Percentiles rank a stretch among this genome's conserved stretches.
phyloP scores from a whole-genome alignment of 148 eudicot species.

The Cornus suecica region DNA sequence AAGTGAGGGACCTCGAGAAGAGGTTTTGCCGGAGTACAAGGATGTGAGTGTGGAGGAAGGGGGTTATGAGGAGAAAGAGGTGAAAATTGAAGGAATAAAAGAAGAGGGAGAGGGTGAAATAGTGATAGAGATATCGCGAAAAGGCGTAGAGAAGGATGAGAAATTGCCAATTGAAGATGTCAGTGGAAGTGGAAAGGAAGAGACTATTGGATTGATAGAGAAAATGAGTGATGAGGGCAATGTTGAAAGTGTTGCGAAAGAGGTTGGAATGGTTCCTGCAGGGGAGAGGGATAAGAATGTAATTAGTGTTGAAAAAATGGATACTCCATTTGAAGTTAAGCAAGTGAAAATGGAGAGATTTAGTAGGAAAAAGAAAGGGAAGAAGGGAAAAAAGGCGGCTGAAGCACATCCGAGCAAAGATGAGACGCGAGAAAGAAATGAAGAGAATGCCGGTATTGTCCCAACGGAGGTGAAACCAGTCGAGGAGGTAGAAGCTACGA shows the following conservation, averaged over 20 bases:
- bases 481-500: neutral
- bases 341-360: neutral
- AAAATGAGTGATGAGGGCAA: slow-evolving; percentile 30
- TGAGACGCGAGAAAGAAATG: slow-evolving; percentile 7
- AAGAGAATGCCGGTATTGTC: slow-evolving; percentile 1
- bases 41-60: slow-evolving; percentile 24
- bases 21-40: neutral
- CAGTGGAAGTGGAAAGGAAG: slow-evolving; percentile 22
- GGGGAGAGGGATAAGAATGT: neutral
- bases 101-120: slow-evolving; percentile 22
- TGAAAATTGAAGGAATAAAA: slow-evolving; percentile 17
- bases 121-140: slow-evolving; percentile 13
- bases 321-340: slow-evolving; percentile 3
- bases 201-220: slow-evolving; percentile 28
- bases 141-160: neutral
- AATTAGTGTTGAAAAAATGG: neutral
- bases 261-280: neutral
- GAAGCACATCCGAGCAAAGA: neutral
- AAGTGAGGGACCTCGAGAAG: neutral
- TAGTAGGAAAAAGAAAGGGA: slow-evolving; percentile 10
- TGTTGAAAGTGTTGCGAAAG: slow-evolving; percentile 7
- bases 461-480: slow-evolving; percentile 21
- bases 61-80: slow-evolving; percentile 28
- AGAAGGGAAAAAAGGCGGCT: neutral
- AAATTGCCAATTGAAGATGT: neutral